phyloP scores from a whole-genome alignment of 23 red algal genomes.

The Cyanidioschyzon merolae region DNA sequence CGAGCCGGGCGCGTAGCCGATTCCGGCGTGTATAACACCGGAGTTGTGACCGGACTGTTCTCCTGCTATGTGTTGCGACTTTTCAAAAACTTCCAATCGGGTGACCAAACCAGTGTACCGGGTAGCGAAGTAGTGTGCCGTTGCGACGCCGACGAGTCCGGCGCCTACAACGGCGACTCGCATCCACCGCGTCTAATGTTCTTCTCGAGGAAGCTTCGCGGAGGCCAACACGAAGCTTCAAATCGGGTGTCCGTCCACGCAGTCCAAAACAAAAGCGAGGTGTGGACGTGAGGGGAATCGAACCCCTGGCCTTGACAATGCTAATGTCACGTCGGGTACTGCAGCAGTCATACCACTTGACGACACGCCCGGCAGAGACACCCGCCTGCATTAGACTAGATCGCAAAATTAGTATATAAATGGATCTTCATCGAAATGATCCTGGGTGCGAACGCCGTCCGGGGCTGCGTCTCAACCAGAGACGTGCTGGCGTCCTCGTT shows the following conservation, averaged over 20 bases:
- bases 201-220: too few species aligned
- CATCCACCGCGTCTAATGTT: too few species aligned
- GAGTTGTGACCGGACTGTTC: constrained; percentile 69
- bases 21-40: constrained; percentile 76
- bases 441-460: too few species aligned
- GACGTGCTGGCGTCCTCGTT: too few species aligned
- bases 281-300: constrained; percentile 16
- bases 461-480: too few species aligned
- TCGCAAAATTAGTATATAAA: too few species aligned
- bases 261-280: constrained; percentile 1
- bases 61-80: constrained; percentile 25
- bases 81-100: constrained; percentile 45
- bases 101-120: background rate
- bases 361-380: constrained; percentile 18
- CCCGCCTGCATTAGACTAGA: too few species aligned
- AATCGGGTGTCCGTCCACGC: too few species aligned
- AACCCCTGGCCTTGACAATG: constrained; percentile 20
- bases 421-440: too few species aligned
- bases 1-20: constrained; percentile 64
- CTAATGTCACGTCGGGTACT: constrained; percentile 18
- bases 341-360: background rate
- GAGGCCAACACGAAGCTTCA: background rate
- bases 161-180: constrained; percentile 50
- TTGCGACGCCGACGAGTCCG: constrained; percentile 65
- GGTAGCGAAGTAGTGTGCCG: constrained; percentile 31